Evolutionary conservation across 495 filamentous ascomycete species (phyloP).

Genomic region (Xylaria longipes): DNA sequence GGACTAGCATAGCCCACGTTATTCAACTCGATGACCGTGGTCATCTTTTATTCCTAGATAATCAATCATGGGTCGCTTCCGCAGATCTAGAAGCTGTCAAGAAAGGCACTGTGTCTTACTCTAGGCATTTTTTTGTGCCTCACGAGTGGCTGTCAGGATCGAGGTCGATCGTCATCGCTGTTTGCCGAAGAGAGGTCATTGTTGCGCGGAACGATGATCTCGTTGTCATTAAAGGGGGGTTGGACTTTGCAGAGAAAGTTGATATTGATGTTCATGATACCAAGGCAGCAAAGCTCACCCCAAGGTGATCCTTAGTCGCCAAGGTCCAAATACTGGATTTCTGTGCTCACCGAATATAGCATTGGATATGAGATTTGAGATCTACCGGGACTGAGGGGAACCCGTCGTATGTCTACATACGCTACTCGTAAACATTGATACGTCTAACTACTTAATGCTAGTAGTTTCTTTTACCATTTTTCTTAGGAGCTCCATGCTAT

Average conservation of each 20-base stretch:
- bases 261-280: not conserved
- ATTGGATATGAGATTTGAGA: not conserved
- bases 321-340: not conserved
- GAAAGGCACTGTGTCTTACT: not conserved
- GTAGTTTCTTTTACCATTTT: not conserved
- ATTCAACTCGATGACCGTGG: not conserved
- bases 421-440: no score
- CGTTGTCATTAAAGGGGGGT: not conserved
- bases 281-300: not conserved
- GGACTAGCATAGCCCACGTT: not conserved
- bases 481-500: not conserved
- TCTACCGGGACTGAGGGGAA: not conserved
- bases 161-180: not conserved
- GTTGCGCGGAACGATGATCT: not conserved
- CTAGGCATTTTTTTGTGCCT: conserved; percentile 6
- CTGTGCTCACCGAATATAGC: not conserved
- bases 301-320: not conserved
- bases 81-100: not conserved
- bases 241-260: not conserved
- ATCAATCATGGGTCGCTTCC: conserved; percentile 40
- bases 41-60: not conserved
- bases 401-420: not conserved
- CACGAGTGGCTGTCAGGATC: not conserved
- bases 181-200: not conserved
- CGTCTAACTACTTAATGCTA: no score